These are phyloP conservation scores for Leccinum subgranulosum DNA, from an alignment of 768 basidiomycete genomes.

Conservation along the genomic window DNA sequence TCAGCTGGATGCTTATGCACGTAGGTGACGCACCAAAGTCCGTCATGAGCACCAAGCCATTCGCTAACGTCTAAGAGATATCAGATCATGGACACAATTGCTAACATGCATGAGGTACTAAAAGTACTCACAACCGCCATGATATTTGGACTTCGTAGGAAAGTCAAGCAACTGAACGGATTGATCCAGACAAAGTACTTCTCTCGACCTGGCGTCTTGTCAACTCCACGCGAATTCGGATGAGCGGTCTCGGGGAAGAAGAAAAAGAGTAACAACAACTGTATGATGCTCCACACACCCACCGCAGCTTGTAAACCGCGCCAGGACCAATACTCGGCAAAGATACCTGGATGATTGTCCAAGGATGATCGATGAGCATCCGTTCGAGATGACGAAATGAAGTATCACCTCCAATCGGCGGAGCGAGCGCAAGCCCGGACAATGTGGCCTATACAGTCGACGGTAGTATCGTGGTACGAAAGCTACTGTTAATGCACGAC, in stretches of 20 bases:
- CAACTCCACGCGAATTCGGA: slow-evolving; percentile 54
- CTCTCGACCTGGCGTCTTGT: slow-evolving; percentile 34
- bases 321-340: slow-evolving; percentile 65
- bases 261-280: slow-evolving; percentile 38
- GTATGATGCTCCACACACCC: slow-evolving; percentile 38
- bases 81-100: not conserved
- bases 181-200: slow-evolving; percentile 49
- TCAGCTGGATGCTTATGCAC: not conserved
- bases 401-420: slow-evolving; percentile 49
- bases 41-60: slow-evolving; percentile 25
- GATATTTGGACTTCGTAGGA: slow-evolving; percentile 61
- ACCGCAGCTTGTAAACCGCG: slow-evolving; percentile 52
- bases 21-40: slow-evolving; percentile 33
- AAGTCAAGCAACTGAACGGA: slow-evolving; percentile 48
- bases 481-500: not conserved
- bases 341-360: slow-evolving; percentile 33
- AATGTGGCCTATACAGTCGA: slow-evolving; percentile 38
- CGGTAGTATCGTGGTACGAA: not conserved
- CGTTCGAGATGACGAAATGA: not conserved
- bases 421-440: slow-evolving; percentile 60
- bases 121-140: slow-evolving; percentile 44
- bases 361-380: slow-evolving; percentile 1
- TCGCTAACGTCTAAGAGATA: slow-evolving; percentile 40
- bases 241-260: slow-evolving; percentile 69
- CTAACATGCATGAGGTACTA: slow-evolving; percentile 16